Evolutionary conservation across 768 basidiomycete genomes (phyloP).

Genomic region (Auriculariales sp.): DNA sequence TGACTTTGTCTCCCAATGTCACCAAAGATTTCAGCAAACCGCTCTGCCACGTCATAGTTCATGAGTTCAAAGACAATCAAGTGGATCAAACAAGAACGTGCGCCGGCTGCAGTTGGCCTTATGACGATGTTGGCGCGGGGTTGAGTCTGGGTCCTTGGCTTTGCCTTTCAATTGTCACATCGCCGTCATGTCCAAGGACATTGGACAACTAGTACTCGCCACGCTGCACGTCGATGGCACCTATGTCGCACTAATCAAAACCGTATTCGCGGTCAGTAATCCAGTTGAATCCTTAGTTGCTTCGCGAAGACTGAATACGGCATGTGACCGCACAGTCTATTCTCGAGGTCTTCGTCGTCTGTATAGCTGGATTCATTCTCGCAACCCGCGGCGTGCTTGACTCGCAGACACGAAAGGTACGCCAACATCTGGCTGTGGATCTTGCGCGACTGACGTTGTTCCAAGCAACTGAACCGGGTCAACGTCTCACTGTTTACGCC

Average conservation of each 20-base stretch:
- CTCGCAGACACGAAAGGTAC: conserved; percentile 76
- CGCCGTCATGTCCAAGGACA: too few species aligned
- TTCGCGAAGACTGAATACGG: conserved; percentile 7
- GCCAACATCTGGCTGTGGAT: conserved; percentile 8
- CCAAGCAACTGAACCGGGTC: conserved; percentile 62
- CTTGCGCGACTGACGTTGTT: neutral
- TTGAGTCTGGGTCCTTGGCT: too few species aligned
- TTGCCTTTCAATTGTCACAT: too few species aligned
- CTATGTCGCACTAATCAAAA: conserved; percentile 32
- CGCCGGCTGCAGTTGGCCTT: too few species aligned
- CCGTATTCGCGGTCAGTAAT: conserved; percentile 39
- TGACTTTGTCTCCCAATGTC: too few species aligned
- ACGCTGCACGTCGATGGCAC: conserved; percentile 13
- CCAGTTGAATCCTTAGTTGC: conserved; percentile 6
- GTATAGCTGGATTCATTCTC: conserved; percentile 70
- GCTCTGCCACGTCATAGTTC: too few species aligned
- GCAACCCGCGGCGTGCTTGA: conserved; percentile 72
- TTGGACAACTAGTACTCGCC: too few species aligned
- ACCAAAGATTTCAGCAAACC: too few species aligned
- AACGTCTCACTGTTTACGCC: conserved; percentile 87
- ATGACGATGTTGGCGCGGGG: too few species aligned
- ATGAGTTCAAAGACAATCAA: too few species aligned
- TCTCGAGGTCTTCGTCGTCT: conserved; percentile 75
- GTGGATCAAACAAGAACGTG: too few species aligned
- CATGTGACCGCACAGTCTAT: conserved; percentile 46